phyloP scores from a whole-genome alignment of 2,329 filamentous ascomycete genomes.

The Colletotrichum lupini region DNA sequence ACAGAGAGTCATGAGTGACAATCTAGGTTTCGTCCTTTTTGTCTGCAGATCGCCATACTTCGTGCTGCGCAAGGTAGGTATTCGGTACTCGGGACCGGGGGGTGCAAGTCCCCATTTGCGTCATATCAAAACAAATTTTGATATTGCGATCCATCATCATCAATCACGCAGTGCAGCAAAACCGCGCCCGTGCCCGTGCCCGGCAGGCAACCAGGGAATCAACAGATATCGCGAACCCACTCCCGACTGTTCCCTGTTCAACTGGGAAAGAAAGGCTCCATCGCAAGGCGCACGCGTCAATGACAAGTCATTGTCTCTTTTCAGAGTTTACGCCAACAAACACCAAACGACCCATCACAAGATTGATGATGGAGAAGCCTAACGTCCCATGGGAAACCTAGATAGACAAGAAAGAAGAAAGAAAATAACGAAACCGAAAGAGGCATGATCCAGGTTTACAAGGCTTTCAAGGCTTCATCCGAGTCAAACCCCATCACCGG shows the following conservation, averaged over 20 bases:
- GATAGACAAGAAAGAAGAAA: background rate
- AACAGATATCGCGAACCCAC: background rate
- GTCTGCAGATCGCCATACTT: conserved; percentile 27
- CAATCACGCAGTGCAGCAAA: background rate
- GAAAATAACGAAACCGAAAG: background rate
- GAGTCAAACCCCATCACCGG: background rate
- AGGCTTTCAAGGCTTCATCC: background rate
- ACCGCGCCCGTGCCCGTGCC: background rate
- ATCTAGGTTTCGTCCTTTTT: conserved; percentile 6
- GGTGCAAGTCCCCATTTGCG: conserved; percentile 9
- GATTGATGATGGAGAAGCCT: background rate
- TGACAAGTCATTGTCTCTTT: background rate
- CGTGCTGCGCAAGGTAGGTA: background rate
- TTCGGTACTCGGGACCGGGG: background rate
- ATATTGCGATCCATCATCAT: background rate
- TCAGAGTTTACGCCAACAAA: background rate
- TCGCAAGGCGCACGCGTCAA: no score
- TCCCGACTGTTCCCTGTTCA: background rate
- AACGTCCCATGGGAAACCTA: no score
- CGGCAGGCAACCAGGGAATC: background rate
- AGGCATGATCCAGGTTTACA: background rate
- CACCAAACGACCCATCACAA: background rate
- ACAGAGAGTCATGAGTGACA: conserved; percentile 2
- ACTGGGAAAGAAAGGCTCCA: background rate
- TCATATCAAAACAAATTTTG: conserved; percentile 13